These are phyloP conservation scores for Fusarium sp. DNA, from an alignment of 2,329 filamentous ascomycete species.

Conservation along the genomic window DNA sequence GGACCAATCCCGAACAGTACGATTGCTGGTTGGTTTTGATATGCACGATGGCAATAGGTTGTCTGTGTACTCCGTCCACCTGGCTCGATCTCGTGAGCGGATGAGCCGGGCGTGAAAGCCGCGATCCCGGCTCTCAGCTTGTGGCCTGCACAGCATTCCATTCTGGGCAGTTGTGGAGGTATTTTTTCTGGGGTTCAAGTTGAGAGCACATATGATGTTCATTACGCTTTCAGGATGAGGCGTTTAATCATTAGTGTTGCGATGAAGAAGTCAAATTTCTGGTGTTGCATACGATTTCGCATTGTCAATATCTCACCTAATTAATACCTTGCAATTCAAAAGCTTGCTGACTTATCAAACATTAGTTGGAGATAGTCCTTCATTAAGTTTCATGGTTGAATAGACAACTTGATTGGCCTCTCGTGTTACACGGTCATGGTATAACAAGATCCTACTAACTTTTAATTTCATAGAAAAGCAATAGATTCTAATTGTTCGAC, in stretches of 20 bases:
- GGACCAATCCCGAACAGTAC: conserved; percentile 45
- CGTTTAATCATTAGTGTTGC: neutral
- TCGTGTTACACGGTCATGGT: neutral
- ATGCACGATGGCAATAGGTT: conserved; percentile 35
- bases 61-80: neutral
- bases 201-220: neutral
- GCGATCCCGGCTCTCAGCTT: conserved; percentile 10
- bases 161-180: conserved; percentile 23
- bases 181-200: conserved; percentile 17
- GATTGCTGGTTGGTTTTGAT: conserved; percentile 34
- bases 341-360: neutral
- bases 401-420: neutral
- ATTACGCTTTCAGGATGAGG: conserved; percentile 2
- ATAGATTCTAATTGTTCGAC: no score
- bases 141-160: neutral
- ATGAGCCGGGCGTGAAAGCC: conserved; percentile 17
- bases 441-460: neutral
- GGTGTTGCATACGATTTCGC: neutral
- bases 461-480: neutral
- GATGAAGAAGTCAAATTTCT: neutral
- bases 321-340: neutral
- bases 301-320: neutral
- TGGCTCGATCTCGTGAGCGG: conserved; percentile 38
- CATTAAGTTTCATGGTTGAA: neutral
- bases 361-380: neutral